These are phyloP conservation scores for Calonectria pteridis DNA, from an alignment of 2,329 filamentous ascomycete genomes.

Conservation along the genomic window DNA sequence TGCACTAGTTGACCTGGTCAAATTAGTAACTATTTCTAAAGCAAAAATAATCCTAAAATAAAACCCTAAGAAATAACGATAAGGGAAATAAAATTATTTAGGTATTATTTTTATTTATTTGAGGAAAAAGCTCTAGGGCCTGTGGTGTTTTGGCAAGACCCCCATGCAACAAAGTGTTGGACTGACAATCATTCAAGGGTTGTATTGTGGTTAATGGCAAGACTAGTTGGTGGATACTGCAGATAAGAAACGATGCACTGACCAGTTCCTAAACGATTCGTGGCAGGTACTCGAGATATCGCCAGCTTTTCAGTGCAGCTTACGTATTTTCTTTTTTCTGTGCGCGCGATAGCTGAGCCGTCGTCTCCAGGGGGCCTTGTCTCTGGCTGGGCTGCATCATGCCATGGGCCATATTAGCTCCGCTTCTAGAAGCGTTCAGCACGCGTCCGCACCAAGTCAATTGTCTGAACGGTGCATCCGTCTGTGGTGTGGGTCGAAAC, in stretches of 20 bases:
- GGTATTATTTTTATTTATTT: no score
- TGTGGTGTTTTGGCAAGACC: no score
- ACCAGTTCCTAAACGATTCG: slow-evolving; percentile 16
- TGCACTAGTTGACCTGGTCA: no score
- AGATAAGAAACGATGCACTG: slow-evolving; percentile 24
- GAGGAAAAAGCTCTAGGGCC: no score
- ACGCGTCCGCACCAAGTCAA: background rate
- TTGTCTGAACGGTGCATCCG: background rate
- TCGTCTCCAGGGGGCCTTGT: background rate
- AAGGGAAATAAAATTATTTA: no score
- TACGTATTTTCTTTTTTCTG: slow-evolving; percentile 18
- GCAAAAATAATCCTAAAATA: no score
- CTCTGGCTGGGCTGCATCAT: slow-evolving; percentile 2
- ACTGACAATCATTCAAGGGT: no score
- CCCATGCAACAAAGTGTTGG: no score
- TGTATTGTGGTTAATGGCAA: background rate
- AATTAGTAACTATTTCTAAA: no score
- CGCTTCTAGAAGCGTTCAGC: slow-evolving; percentile 30
- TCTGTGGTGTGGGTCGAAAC: slow-evolving; percentile 26
- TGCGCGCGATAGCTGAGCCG: no score
- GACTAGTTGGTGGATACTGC: slow-evolving; percentile 1
- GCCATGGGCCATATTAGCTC: slow-evolving; percentile 9
- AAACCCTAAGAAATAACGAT: no score
- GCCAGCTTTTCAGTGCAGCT: background rate
- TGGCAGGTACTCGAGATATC: slow-evolving; percentile 16